Base-by-base conservation (phyloP, 1,139 yeast species). In the Debaryomycetaceae sp. region DNA sequence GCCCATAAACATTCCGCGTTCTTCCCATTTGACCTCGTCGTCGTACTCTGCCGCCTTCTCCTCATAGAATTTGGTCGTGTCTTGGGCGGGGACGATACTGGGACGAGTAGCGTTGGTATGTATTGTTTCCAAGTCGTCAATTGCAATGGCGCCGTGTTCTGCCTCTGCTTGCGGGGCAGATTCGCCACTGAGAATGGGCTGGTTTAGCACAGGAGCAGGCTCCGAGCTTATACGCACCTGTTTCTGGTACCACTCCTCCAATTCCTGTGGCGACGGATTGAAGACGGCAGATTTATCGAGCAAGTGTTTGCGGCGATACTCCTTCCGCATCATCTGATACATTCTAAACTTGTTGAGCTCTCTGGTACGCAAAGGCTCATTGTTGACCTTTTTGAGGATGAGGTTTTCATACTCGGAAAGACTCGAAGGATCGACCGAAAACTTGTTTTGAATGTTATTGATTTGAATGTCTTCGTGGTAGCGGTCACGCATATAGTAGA, bases 61-160 rank as follows among this genome's bases (percentile, higher is more conserved):
- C 36, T 90, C 92, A 48, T 80, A 90, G 43, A 86, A 81, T 4
- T 66, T 72, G 2, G 95, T 83, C 11, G 96, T 81, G 48, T 87
- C 96, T 43, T 73, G 68, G 1, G 94, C 68, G 3, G 79, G 76
- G 29, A 77, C 67, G 28, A 80, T 71, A 29, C 45, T 34, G 8
- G 64, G 56, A 36, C 65, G 60, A 25, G 49, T 49, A 22, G 51
- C 46, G 33, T 58, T 57, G 16, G 53, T 38, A 13, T 43, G 12
- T 4, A 19, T 20, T 3, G 35, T 34, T 12, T 37, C 39, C 7
- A 28, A 34, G 13, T 24, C 30, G n/a, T 27, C 25, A 4, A 30
- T 33, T 0, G 22, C 28, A 8, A 15, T 25, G 11, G 16, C 23
- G 14, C 26, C 26, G 11, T 31, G 27, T 14, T 33, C 35, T 14